Base-by-base conservation (phyloP, 352 stramenopile species). In the Globisporangium takayamanum region DNA sequence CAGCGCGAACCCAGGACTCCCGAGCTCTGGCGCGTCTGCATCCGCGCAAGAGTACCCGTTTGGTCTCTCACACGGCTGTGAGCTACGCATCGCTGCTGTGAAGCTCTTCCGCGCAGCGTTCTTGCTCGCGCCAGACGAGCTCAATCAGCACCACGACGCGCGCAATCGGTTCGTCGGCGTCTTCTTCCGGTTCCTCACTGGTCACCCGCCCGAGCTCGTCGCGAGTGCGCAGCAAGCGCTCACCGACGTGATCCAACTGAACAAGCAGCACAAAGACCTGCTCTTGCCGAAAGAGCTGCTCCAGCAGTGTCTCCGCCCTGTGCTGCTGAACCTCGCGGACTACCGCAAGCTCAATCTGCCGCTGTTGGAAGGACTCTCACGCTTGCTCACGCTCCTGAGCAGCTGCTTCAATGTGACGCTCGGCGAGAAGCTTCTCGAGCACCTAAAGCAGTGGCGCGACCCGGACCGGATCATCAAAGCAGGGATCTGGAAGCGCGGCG, bases 371-470 rank as follows among this genome's bases (percentile, higher is more conserved):
- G 97, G 94, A 2, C 74, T 99, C 7, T 90, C 88, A 16, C 80
- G 92, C 30, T 71, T 99, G 37, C 69, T 99, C 6, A 94, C 86
- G 5, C 72, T 99, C 0, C 73, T 99, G 1, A 97, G 90, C 57
- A 97, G 85, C 46, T 99, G 95, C 77, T 99, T 99, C 62, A 99
- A 99, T 56, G 95, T 98, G 39, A 98, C 94, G 14, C 74, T 99
- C 0, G 97, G 95, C 6, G 96, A 99, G 63, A 99, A 99, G 66
- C 66, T 99, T 33, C 68, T 99, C 1, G 96, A 99, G 59, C 96
- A 98, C 64, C 66, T 98, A 15, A 94, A 97, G 65, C 92, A 98
- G 63, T 98, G 89, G 89, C 77, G 84, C 20, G 87, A 97, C 56
- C 89, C 90, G 0, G 88, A 95, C 41, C 84, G 87, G 37, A 96